phyloP scores from a whole-genome alignment of 352 stramenopile genomes.

The Phytophthora citrophthora region DNA sequence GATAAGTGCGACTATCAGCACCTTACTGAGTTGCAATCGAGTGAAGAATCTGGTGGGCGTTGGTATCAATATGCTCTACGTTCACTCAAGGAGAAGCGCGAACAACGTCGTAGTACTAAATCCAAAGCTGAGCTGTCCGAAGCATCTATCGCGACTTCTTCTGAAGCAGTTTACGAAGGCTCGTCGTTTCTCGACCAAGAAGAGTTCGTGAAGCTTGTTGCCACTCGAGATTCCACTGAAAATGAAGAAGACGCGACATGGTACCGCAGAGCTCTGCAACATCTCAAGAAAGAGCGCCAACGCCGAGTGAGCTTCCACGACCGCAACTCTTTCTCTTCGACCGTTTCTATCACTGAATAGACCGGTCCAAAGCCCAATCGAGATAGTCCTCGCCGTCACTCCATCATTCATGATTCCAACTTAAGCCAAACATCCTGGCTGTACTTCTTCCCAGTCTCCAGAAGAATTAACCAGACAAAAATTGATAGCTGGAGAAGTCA shows the following conservation, averaged over 20 bases:
- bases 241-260: constrained; percentile 28
- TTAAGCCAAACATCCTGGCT: constrained; percentile 16
- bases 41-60: constrained; percentile 20
- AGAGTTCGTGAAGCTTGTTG: constrained; percentile 38
- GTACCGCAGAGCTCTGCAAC: constrained; percentile 39
- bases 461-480: constrained; percentile 17
- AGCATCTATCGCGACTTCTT: neutral
- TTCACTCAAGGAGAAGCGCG: constrained; percentile 44
- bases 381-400: constrained; percentile 6
- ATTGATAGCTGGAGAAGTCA: constrained; percentile 16
- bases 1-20: constrained; percentile 40
- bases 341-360: constrained; percentile 37
- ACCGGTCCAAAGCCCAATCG: neutral
- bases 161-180: constrained; percentile 5
- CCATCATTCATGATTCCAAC: constrained; percentile 7
- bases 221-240: constrained; percentile 23
- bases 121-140: neutral
- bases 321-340: constrained; percentile 42
- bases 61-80: constrained; percentile 50
- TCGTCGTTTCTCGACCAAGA: constrained; percentile 3
- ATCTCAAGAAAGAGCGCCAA: constrained; percentile 44
- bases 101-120: constrained; percentile 28
- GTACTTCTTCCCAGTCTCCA: constrained; percentile 1
- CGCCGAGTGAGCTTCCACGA: constrained; percentile 19
- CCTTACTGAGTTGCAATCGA: constrained; percentile 38